A percentile compares a stretch with the other conserved stretches of the same genome.
Conservation (phyloP, 495 filamentous ascomycete species). For the Penicillium turbatum region DNA sequence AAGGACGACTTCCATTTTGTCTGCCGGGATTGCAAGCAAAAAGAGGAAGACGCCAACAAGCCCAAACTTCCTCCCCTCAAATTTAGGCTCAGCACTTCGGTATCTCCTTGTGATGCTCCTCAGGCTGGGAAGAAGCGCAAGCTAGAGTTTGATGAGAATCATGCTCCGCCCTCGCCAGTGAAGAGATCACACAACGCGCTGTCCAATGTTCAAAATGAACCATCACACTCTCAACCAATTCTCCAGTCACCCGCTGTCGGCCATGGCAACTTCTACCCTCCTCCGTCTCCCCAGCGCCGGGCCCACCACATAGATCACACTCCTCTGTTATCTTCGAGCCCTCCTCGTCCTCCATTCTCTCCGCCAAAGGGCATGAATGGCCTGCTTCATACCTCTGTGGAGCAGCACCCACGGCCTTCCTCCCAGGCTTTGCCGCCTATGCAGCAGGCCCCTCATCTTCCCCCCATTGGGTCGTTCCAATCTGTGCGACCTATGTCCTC, state of each 20-base stretch:
- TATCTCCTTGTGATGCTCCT: constrained; percentile 36
- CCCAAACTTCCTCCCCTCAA: constrained; percentile 73
- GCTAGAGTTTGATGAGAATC: constrained; percentile 19
- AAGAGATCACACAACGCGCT: constrained; percentile 30
- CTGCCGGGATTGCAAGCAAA: constrained; percentile 70
- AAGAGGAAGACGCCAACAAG: constrained; percentile 56
- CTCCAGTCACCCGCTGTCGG: constrained; percentile 20
- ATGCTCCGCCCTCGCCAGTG: constrained; percentile 25
- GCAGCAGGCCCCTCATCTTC: constrained; percentile 32
- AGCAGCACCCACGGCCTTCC: constrained; percentile 25
- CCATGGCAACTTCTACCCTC: constrained; percentile 32
- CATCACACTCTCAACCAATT: constrained; percentile 15
- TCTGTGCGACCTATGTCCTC: constrained; percentile 44
- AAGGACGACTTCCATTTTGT: constrained; percentile 85
- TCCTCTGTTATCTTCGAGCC: constrained; percentile 28
- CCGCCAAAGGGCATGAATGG: constrained; percentile 36
- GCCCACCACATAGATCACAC: constrained; percentile 24
- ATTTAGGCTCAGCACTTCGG: constrained; percentile 54
- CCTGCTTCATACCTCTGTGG: constrained; percentile 16
- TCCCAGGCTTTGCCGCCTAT: constrained; percentile 29
- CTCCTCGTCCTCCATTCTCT: constrained; percentile 36
- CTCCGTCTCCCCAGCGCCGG: constrained; percentile 41
- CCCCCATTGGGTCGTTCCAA: constrained; percentile 31
- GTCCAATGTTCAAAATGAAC: constrained; percentile 18
- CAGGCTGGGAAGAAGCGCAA: constrained; percentile 24